Percentiles rank a stretch among this genome's conserved stretches.
Conservation (phyloP, 2,329 filamentous ascomycete genomes). For the Botrytis fragariae region DNA sequence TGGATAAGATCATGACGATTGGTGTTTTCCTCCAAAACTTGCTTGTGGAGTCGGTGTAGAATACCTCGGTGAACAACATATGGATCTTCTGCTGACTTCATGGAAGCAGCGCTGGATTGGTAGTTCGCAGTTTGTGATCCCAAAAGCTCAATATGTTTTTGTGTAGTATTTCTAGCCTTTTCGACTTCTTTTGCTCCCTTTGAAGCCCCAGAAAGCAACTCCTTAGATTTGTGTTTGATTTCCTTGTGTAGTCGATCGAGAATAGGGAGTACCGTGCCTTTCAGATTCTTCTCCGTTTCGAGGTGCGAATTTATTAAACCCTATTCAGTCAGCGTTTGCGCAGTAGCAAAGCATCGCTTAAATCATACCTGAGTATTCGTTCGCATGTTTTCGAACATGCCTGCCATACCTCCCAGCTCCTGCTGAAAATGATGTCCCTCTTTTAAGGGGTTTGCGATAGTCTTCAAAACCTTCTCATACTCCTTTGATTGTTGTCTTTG, state of each 20-base stretch:
- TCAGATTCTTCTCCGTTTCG: slow-evolving; percentile 89
- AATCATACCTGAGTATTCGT: slow-evolving; percentile 72
- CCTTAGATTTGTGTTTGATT: slow-evolving; percentile 95
- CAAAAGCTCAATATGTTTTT: slow-evolving; percentile 94
- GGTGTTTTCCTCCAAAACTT: slow-evolving; percentile 94
- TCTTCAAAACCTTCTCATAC: slow-evolving; percentile 93
- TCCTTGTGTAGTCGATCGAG: slow-evolving; percentile 91
- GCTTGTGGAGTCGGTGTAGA: slow-evolving; percentile 80
- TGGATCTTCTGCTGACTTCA: slow-evolving; percentile 75
- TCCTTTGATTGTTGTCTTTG: slow-evolving; percentile 86
- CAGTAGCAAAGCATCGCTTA: neutral
- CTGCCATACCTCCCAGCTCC: slow-evolving; percentile 78
- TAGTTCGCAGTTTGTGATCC: slow-evolving; percentile 80
- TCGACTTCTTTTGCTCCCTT: slow-evolving; percentile 90
- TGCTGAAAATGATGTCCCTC: slow-evolving; percentile 94
- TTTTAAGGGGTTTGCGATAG: slow-evolving; percentile 78
- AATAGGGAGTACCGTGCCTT: slow-evolving; percentile 79
- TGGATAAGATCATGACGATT: slow-evolving; percentile 86
- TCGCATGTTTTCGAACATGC: slow-evolving; percentile 91
- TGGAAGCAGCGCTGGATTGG: slow-evolving; percentile 70
- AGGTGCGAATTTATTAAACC: slow-evolving; percentile 83
- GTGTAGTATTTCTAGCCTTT: slow-evolving; percentile 78
- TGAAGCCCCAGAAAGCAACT: slow-evolving; percentile 74
- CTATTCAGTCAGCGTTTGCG: slow-evolving; percentile 42
- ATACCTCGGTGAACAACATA: slow-evolving; percentile 84